Evolutionary conservation across 163 green algal species (phyloP).

Genomic region (Chlorella variabilis): DNA sequence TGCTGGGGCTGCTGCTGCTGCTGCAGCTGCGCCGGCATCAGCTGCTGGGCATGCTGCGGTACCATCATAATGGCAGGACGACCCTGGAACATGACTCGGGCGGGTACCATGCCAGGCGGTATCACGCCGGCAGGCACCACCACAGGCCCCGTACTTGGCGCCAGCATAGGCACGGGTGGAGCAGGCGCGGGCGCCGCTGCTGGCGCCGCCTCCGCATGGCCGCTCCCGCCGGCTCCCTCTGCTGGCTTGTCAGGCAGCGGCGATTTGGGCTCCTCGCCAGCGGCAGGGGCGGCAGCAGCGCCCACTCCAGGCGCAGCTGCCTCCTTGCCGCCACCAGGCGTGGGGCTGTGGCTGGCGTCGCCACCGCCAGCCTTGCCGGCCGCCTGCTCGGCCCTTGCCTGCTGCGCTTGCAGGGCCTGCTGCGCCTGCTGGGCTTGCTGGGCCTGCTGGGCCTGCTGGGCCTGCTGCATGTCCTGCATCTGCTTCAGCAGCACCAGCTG

Average conservation of each 20-base stretch:
- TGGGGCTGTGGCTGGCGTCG: too few species aligned
- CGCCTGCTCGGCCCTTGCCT: neutral
- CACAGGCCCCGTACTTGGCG: too few species aligned
- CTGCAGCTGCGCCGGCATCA: neutral
- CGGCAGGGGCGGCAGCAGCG: neutral
- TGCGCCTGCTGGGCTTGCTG: neutral
- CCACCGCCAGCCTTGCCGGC: too few species aligned
- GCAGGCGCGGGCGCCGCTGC: neutral
- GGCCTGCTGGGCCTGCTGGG: neutral
- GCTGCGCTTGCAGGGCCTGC: constrained; percentile 2
- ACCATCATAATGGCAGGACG: neutral
- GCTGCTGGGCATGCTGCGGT: neutral
- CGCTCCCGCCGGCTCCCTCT: neutral
- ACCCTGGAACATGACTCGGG: neutral
- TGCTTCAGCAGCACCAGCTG: neutral
- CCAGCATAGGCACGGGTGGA: neutral
- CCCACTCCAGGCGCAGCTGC: too few species aligned
- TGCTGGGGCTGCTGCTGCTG: neutral
- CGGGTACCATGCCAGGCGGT: neutral
- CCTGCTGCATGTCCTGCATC: neutral
- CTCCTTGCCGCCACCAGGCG: too few species aligned
- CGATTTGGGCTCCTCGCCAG: too few species aligned
- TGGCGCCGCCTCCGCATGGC: neutral
- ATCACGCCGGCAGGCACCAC: neutral
- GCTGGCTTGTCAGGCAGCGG: too few species aligned